Evolutionary conservation across 495 filamentous ascomycete species (phyloP).

Genomic region (Patellaria atrata): DNA sequence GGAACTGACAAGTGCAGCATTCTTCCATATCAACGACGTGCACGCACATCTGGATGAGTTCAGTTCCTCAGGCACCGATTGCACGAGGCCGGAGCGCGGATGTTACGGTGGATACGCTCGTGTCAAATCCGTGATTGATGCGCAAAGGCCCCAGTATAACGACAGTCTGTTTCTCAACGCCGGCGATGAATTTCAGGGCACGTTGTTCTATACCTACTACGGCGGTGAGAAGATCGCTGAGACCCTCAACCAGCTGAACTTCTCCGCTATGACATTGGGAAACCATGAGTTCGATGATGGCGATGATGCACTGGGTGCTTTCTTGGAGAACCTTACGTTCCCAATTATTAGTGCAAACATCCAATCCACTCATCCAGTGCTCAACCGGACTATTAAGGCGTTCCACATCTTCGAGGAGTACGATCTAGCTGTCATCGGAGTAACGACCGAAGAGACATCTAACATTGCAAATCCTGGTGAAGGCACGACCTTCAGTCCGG

Average conservation of each 20-base stretch:
- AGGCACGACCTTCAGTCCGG: slow-evolving; percentile 33
- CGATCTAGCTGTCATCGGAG: slow-evolving; percentile 41
- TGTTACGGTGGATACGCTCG: slow-evolving; percentile 47
- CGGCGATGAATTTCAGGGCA: slow-evolving; percentile 47
- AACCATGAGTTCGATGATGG: slow-evolving; percentile 46
- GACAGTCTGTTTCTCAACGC: slow-evolving; percentile 41
- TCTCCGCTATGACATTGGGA: slow-evolving; percentile 45
- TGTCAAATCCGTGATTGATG: slow-evolving; percentile 36
- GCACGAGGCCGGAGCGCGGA: slow-evolving; percentile 33
- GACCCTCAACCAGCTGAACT: slow-evolving; percentile 42
- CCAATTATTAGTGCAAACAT: slow-evolving; percentile 44
- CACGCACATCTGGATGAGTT: slow-evolving; percentile 42
- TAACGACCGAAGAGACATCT: slow-evolving; percentile 39
- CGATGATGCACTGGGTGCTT: slow-evolving; percentile 35
- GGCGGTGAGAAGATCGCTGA: slow-evolving; percentile 48
- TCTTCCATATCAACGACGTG: slow-evolving; percentile 50
- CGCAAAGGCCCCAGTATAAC: slow-evolving; percentile 34
- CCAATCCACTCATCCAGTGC: slow-evolving; percentile 32
- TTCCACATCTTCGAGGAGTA: slow-evolving; percentile 42
- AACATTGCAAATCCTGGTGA: slow-evolving; percentile 36
- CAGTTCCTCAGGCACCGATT: slow-evolving; percentile 39
- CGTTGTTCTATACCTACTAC: slow-evolving; percentile 43
- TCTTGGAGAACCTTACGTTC: slow-evolving; percentile 42
- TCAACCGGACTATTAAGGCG: slow-evolving; percentile 40
- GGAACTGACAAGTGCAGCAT: slow-evolving; percentile 24